Evolutionary conservation across 1,284 basidiomycete species (phyloP).

Genomic region (Ustanciosporium gigantosporum): DNA sequence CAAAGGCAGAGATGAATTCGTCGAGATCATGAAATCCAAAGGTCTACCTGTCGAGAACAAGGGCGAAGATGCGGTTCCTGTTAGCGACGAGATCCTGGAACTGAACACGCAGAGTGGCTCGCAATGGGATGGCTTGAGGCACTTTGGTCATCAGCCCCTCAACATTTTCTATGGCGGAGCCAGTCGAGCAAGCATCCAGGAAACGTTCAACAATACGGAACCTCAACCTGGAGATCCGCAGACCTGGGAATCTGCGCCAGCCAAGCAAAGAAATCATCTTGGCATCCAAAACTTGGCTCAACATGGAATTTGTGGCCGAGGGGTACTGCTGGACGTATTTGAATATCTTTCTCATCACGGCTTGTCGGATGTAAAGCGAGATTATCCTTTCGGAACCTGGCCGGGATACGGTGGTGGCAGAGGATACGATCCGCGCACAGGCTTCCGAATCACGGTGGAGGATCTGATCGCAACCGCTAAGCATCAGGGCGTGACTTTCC

Average conservation of each 20-base stretch:
- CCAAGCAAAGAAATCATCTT: slow-evolving; percentile 19
- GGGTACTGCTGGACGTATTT: slow-evolving; percentile 70
- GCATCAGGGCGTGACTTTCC: slow-evolving; percentile 66
- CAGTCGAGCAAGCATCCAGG: slow-evolving; percentile 33
- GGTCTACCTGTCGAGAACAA: slow-evolving; percentile 11
- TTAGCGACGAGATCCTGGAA: slow-evolving; percentile 55
- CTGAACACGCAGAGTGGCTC: slow-evolving; percentile 76
- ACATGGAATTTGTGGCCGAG: slow-evolving; percentile 74
- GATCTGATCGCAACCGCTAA: slow-evolving; percentile 71
- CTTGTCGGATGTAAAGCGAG: slow-evolving; percentile 5
- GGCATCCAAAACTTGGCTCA: slow-evolving; percentile 64
- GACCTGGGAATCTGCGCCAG: slow-evolving; percentile 11
- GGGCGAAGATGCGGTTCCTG: slow-evolving; percentile 16
- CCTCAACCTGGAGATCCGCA: slow-evolving; percentile 21
- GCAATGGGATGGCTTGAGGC: slow-evolving; percentile 71
- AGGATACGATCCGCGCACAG: slow-evolving; percentile 68
- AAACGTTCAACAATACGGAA: slow-evolving; percentile 15
- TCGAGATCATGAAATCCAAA: slow-evolving; percentile 7
- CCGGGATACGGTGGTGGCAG: slow-evolving; percentile 16
- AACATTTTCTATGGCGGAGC: slow-evolving; percentile 50
- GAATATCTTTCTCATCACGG: slow-evolving; percentile 42
- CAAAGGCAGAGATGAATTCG: slow-evolving; percentile 17
- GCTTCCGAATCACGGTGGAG: slow-evolving; percentile 67
- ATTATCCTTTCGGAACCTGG: slow-evolving; percentile 15
- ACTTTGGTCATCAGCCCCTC: slow-evolving; percentile 51